These are phyloP conservation scores for Penicillium cataractarum DNA, from an alignment of 495 filamentous ascomycete species.

Conservation along the genomic window DNA sequence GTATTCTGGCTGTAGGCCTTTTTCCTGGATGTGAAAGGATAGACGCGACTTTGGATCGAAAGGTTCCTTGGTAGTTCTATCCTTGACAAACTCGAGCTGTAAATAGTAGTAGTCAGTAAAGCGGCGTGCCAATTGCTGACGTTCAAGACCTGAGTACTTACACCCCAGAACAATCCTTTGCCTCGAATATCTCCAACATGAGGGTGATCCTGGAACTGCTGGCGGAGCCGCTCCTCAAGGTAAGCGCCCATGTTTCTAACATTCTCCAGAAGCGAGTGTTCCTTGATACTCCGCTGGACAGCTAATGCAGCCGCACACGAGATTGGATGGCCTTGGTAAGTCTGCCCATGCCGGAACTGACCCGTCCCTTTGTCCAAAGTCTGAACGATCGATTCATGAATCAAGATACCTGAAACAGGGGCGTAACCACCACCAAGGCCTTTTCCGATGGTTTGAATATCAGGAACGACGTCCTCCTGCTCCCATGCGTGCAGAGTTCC, in stretches of 20 bases:
- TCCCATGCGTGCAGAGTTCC: slow-evolving; percentile 73
- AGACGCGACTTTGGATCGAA: slow-evolving; percentile 45
- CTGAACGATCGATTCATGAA: slow-evolving; percentile 55
- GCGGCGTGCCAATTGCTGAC: neutral
- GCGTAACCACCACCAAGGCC: slow-evolving; percentile 68
- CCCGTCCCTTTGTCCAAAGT: slow-evolving; percentile 58
- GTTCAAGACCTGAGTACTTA: slow-evolving; percentile 28
- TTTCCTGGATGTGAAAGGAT: slow-evolving; percentile 54
- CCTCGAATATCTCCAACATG: slow-evolving; percentile 62
- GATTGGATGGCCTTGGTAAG: slow-evolving; percentile 62
- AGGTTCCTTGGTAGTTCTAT: slow-evolving; percentile 58
- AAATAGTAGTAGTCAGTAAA: slow-evolving; percentile 8
- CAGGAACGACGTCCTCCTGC: slow-evolving; percentile 62
- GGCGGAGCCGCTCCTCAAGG: slow-evolving; percentile 42
- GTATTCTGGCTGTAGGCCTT: slow-evolving; percentile 53
- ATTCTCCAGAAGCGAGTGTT: slow-evolving; percentile 53
- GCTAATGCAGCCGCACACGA: slow-evolving; percentile 59
- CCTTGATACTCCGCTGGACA: slow-evolving; percentile 54
- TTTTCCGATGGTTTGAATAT: slow-evolving; percentile 74
- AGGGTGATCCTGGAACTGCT: slow-evolving; percentile 38
- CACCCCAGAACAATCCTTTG: slow-evolving; percentile 59
- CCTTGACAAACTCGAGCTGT: slow-evolving; percentile 61
- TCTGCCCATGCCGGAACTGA: slow-evolving; percentile 60
- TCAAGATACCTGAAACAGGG: slow-evolving; percentile 63
- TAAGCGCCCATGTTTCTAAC: slow-evolving; percentile 49